Evolutionary conservation across 2,329 filamentous ascomycete species (phyloP), one percentile per base, ranked within the genome.

Genomic region (Hymenoscyphus scutula): DNA sequence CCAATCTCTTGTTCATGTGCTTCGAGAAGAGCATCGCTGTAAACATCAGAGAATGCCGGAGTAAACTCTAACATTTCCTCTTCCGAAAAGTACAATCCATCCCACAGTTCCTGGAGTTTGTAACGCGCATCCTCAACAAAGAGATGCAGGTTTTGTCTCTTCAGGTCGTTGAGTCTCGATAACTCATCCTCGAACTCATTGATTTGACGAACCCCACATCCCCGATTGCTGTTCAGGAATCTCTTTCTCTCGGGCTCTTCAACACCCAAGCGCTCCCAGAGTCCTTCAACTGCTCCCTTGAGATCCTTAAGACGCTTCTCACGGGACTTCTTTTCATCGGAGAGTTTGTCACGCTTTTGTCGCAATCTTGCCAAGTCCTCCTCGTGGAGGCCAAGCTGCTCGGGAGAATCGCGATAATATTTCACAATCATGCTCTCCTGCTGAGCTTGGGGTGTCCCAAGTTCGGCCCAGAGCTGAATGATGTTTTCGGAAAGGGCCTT

Each of bases 21-120:
- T 68, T 96, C 93, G 0, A 99, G 84, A 10, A 99, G 83, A 4
- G 95, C 95, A 75, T 99, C 95, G 71, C 92, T 97, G 77, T 96
- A 97, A 23, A 97, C 94, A 74, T 98, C 95, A 11, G 92, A 96
- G 75, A 98, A 98, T 51, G 93, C 95, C 0, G 96, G 95, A 0
- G 93, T 95, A 70, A 99, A 99, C 69, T 97, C 93, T 62, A 98
- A 85, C 93, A 98, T 98, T 78, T 99, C 95, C 72, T 99, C 95
- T 74, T 99, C 95, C 0, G 91, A 97, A 73, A 96, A 93, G 79
- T 95, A 98, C 1, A 99, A 80, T 0, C 86, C 82, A 74, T 99
- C 95, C 95, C 96, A 99, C 0, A 99, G 85, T 73, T 96, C 93
- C 76, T 98, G 94, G 11, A 99, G 83, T 74, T 91, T 91, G 77